Evolutionary conservation across 177 flowering plant species (phyloP).

Genomic region (Vitis hybrid): DNA sequence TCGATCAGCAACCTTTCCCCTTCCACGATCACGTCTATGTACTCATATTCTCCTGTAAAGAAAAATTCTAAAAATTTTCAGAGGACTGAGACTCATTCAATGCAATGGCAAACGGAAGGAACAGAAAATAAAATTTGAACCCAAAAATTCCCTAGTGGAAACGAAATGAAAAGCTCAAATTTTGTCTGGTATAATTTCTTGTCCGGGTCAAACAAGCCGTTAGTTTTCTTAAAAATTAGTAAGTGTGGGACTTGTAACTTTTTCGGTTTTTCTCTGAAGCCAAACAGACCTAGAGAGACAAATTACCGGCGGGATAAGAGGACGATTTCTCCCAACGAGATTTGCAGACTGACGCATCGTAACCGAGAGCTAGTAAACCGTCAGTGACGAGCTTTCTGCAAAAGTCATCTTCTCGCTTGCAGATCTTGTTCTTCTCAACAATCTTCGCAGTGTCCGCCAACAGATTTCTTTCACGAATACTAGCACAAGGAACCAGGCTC

Average conservation of each 20-base stretch:
- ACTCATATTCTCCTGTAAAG: slow-evolving; percentile 62
- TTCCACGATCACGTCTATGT: slow-evolving; percentile 53
- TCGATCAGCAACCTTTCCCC: slow-evolving; percentile 53
- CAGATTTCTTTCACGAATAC: slow-evolving; percentile 39
- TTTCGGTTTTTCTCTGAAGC: neutral
- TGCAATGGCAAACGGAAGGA: neutral
- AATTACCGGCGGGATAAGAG: slow-evolving; percentile 64
- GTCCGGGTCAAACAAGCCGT: too few species aligned
- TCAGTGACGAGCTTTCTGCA: slow-evolving; percentile 39
- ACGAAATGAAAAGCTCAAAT: too few species aligned
- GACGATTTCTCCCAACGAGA: slow-evolving; percentile 75
- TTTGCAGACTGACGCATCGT: slow-evolving; percentile 63
- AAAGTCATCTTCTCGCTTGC: slow-evolving; percentile 32
- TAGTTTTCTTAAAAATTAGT: too few species aligned
- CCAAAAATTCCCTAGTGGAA: too few species aligned
- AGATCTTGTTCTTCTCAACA: slow-evolving; percentile 46
- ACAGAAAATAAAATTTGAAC: neutral
- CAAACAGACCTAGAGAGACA: slow-evolving; percentile 11
- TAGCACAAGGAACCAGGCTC: slow-evolving; percentile 40
- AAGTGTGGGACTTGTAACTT: too few species aligned
- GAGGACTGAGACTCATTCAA: too few species aligned
- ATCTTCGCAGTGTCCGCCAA: slow-evolving; percentile 51
- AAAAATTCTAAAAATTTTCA: neutral
- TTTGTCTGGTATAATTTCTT: too few species aligned
- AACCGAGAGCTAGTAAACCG: slow-evolving; percentile 51